Evolutionary conservation across 371 early-diverging fungal genomes (phyloP).

Genomic region (Syncephalastrum racemosum): DNA sequence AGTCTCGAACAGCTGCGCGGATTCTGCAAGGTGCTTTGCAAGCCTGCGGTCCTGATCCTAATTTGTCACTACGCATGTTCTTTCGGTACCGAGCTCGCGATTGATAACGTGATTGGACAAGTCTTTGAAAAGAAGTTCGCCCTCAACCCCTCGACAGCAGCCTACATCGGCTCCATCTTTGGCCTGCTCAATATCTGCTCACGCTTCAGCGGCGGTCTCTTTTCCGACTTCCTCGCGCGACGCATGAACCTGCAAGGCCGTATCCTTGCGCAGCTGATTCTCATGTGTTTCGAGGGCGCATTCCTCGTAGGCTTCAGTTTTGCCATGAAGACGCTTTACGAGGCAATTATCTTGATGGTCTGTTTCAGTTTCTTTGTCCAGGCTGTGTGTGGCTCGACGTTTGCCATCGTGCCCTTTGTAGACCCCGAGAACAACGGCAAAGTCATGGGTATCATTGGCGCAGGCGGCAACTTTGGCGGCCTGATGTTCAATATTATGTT

Average conservation of each 20-base stretch:
- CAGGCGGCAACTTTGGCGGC: slow-evolving; percentile 33
- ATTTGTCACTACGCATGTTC: slow-evolving; percentile 58
- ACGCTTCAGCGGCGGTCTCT: slow-evolving; percentile 56
- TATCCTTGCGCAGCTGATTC: slow-evolving; percentile 35
- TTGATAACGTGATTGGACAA: slow-evolving; percentile 54
- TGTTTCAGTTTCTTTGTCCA: slow-evolving; percentile 48
- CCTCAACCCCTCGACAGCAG: slow-evolving; percentile 43
- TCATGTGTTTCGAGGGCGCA: slow-evolving; percentile 38
- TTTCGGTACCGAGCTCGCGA: slow-evolving; percentile 67
- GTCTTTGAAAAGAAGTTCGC: slow-evolving; percentile 30
- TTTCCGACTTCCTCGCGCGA: slow-evolving; percentile 27
- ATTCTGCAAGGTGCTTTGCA: slow-evolving; percentile 7
- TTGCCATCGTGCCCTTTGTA: slow-evolving; percentile 25
- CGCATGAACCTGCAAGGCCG: slow-evolving; percentile 16
- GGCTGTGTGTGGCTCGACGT: slow-evolving; percentile 29
- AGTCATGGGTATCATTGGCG: slow-evolving; percentile 37
- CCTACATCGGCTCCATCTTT: slow-evolving; percentile 60
- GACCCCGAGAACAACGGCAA: slow-evolving; percentile 20
- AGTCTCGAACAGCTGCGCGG: background rate
- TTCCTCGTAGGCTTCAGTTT: slow-evolving; percentile 25
- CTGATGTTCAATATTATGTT: slow-evolving; percentile 22
- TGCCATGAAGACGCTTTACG: slow-evolving; percentile 18
- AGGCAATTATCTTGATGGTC: slow-evolving; percentile 34
- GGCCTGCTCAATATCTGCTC: slow-evolving; percentile 65
- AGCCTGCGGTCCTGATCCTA: slow-evolving; percentile 44